Evolutionary conservation across 140 eudicot genomes (phyloP), one percentile per base, ranked within the genome.

Genomic region (Ambrosia hybrid): DNA sequence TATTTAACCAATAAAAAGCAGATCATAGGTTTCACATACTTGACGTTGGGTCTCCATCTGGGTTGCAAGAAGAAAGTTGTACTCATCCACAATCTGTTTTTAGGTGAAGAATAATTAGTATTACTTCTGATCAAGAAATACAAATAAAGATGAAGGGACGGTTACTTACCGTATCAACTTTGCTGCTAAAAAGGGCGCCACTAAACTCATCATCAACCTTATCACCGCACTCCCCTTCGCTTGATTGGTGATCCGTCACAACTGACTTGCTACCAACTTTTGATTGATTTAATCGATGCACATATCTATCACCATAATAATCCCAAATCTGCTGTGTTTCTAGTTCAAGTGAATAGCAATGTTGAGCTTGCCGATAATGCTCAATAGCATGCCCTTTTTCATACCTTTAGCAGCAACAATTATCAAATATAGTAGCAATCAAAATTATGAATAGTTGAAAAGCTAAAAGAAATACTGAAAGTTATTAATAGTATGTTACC

Each of bases 271-370:
- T 83, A 73, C 79, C 93, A 77, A 67, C 81, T 84, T 87, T 90
- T 65, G 98, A 92, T 63, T 89, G 98, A 70, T 93, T 90, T 73
- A 93, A 73, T n/a, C 98, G 85, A 72, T 93, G 98, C 45, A 87
- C 98, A 77, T 93, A 90, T 51, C 79, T 85, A 73, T 93, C 98
- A 51, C 97, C 96, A 46, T 83, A 92, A 77, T 92, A 92, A 85
- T 89, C 98, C 98, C 98, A 93, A 48, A 93, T 91, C 67, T 86
- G 95, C 15, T 90, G 96, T 38, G 84, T 87, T 80, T 87, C 93
- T 70, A 93, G 63, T 68, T 90, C 96, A 37, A 93, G 98, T 21
- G 98, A 90, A 85, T 85, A 93, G 75, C 87, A 80, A 72, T 93
- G 98, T 36, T 85, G 79, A 30, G 95, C 83, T 58, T 89, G 91